phyloP scores from a whole-genome alignment of 1,139 yeast species.

The Taiozyma sp. region DNA sequence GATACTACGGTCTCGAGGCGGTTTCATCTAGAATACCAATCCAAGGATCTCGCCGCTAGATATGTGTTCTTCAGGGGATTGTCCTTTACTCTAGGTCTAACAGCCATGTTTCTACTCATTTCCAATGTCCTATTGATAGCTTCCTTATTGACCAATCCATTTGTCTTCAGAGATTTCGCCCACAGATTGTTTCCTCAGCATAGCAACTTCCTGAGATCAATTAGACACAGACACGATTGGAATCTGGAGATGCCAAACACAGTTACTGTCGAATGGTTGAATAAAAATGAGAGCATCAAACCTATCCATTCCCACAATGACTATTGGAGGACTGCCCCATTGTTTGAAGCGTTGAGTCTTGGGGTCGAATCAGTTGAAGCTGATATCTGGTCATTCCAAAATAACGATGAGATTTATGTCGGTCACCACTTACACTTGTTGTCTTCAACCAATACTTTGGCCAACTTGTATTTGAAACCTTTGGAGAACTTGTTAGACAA shows the following conservation, averaged over 20 bases:
- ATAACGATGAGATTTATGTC: conserved; percentile 46
- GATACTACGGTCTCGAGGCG: neutral
- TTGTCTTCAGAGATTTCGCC: neutral
- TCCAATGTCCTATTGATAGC: neutral
- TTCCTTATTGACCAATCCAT: neutral
- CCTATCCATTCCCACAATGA: conserved; percentile 70
- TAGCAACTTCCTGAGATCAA: neutral
- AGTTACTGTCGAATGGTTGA: conserved; percentile 1
- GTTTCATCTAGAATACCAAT: neutral
- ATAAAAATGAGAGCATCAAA: conserved; percentile 10
- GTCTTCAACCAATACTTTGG: conserved; percentile 40
- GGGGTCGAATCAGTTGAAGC: conserved; percentile 69
- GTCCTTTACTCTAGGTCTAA: neutral
- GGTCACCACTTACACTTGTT: conserved; percentile 58
- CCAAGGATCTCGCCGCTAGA: neutral
- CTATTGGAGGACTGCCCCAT: conserved; percentile 62
- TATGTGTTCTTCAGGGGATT: neutral
- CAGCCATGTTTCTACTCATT: neutral
- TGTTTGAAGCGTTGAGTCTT: conserved; percentile 53
- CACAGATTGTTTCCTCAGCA: neutral
- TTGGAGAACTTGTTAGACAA: conserved; percentile 43
- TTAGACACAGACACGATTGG: neutral
- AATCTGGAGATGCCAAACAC: neutral
- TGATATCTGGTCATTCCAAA: conserved; percentile 50
- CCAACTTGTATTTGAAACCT: conserved; percentile 50